phyloP scores from a whole-genome alignment of 305 asterid species.

The Fraxinus latifolia region DNA sequence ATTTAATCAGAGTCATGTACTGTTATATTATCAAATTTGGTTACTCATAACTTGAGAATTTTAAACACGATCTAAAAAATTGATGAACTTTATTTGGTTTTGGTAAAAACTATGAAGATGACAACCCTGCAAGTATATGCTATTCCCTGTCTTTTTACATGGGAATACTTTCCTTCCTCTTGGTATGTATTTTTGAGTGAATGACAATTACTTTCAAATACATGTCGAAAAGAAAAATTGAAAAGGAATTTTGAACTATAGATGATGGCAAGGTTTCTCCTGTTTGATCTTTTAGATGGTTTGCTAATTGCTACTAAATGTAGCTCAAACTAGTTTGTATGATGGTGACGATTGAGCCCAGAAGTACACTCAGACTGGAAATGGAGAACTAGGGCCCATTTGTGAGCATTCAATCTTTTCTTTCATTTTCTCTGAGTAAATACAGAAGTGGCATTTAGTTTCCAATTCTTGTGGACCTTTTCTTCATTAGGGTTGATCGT shows the following conservation, averaged over 20 bases:
- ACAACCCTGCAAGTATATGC: conserved; percentile 6
- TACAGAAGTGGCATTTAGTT: not conserved
- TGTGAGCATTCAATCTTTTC: not conserved
- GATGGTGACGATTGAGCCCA: not conserved
- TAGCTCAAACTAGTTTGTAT: not conserved
- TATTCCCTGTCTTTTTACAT: not conserved
- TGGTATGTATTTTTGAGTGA: not conserved
- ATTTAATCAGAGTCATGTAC: not conserved
- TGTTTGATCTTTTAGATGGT: not conserved
- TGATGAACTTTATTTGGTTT: conserved; percentile 15
- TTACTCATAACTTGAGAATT: conserved; percentile 17
- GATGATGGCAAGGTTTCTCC: not conserved
- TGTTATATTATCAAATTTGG: conserved; percentile 20
- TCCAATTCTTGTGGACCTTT: not conserved
- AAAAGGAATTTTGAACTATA: not conserved
- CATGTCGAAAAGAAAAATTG: not conserved
- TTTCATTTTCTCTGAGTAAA: not conserved
- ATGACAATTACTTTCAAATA: not conserved
- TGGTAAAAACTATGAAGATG: not conserved
- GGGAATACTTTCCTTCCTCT: not conserved
- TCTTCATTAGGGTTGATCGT: not conserved
- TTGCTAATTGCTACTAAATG: not conserved
- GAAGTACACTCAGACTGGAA: conserved; percentile 8
- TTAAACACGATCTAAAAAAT: not conserved
- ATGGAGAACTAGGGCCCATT: not conserved